Base-by-base conservation (phyloP, 2,329 filamentous ascomycete genomes). In the Fusarium aywerte region DNA sequence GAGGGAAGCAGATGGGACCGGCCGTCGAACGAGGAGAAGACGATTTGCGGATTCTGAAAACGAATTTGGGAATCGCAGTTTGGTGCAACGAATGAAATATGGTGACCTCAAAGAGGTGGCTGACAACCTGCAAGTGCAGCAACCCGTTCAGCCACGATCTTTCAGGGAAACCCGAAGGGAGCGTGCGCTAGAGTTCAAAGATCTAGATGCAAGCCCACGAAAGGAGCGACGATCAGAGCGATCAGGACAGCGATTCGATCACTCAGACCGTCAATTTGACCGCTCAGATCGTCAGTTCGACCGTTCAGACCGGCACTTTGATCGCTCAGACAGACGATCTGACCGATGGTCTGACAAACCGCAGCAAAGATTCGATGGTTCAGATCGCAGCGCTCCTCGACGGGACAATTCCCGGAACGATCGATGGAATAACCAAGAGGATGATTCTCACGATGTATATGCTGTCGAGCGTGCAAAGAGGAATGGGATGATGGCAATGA, bases 11-110 rank as follows among this genome's bases (percentile, higher is more conserved):
- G 75, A 76, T 9, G 76, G 77, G 9, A 75, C 74, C 3, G 76
- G 76, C 16, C 77, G 79, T 5, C 79, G 81, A 70, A 81, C 85
- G 7, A 80, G 86, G 40, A 77, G 79, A 44, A 81, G 83, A 32
- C 80, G 86, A 7, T 88, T 89, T 70, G 76, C 83, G 47, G 81
- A 88, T 59, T 81, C 83, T 1, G 76, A 81, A 3, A 79, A 75
- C 18, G 63, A 72, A 2, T 86, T 87, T 70, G 87, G 85, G 18
- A 86, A 85, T 76, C 81, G 76, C 43, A 89, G 86, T 65, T 62
- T 87, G 16, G 85, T 88, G 3, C 87, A 85, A 54, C 78, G 84
- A 69, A 72, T 85, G 59, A 86, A 85, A 69, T 78, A 81, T 51
- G 85, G 83, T 5, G 68, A 71, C 15, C 66, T 77, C 10, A 77